phyloP scores from a whole-genome alignment of 176 grass and related monocot species.

The Luzula sylvatica region DNA sequence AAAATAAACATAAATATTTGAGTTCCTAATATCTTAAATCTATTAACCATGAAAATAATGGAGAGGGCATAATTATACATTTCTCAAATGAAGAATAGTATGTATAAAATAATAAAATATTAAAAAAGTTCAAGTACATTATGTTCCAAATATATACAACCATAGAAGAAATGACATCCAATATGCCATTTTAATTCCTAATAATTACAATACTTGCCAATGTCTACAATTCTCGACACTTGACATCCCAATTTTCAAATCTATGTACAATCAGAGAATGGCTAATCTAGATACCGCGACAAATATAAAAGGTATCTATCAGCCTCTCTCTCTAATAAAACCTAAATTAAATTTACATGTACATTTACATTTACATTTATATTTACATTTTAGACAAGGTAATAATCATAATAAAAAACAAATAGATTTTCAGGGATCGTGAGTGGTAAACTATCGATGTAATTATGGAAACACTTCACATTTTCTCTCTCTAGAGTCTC shows the following conservation, averaged over 20 bases:
- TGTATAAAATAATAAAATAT: no score
- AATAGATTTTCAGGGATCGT: slow-evolving; percentile 20
- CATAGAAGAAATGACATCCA: no score
- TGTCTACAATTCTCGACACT: neutral
- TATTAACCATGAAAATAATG: no score
- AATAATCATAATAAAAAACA: slow-evolving; percentile 30
- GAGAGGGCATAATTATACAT: no score
- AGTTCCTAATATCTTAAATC: no score
- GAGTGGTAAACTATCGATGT: slow-evolving; percentile 32
- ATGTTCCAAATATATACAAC: no score
- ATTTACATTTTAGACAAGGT: slow-evolving; percentile 10
- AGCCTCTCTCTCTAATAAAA: neutral
- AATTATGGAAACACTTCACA: slow-evolving; percentile 16
- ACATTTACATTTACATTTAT: neutral
- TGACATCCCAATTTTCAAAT: neutral
- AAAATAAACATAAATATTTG: no score
- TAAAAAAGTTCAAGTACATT: no score
- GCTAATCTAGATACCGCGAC: neutral
- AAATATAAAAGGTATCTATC: slow-evolving; percentile 21
- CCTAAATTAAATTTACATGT: slow-evolving; percentile 15
- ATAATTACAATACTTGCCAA: neutral
- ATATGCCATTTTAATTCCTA: no score
- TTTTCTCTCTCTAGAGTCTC: slow-evolving; percentile 31
- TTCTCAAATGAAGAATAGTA: no score
- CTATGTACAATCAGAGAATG: slow-evolving; percentile 10